Evolutionary conservation across 2,329 filamentous ascomycete species (phyloP).

Genomic region (Chrysosporium keratinophilum): DNA sequence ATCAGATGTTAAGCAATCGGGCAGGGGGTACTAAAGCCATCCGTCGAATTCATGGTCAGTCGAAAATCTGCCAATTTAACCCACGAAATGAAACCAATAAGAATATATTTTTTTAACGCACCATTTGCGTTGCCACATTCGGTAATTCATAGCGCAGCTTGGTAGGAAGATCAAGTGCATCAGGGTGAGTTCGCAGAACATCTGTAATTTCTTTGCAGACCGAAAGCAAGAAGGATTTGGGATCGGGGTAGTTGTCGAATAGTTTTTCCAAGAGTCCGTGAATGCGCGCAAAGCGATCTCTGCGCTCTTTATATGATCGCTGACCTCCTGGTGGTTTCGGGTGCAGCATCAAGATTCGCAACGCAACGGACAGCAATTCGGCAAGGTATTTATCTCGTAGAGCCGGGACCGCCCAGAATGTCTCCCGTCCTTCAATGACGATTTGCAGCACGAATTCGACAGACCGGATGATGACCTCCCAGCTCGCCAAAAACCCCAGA

Average conservation of each 20-base stretch:
- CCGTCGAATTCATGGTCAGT: not conserved
- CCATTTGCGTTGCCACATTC: conserved; percentile 31
- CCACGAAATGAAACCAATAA: not conserved
- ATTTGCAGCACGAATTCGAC: conserved; percentile 34
- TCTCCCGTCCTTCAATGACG: conserved; percentile 30
- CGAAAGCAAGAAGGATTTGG: conserved; percentile 32
- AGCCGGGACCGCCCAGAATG: conserved; percentile 24
- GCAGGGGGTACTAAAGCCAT: conserved; percentile 30
- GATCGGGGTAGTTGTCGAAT: conserved; percentile 33
- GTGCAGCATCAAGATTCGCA: conserved; percentile 33
- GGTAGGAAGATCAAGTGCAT: conserved; percentile 27
- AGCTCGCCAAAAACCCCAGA: conserved; percentile 33
- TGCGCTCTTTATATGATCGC: conserved; percentile 26
- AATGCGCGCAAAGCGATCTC: conserved; percentile 32
- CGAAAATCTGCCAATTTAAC: not conserved
- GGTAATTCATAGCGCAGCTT: conserved; percentile 29
- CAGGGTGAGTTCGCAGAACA: conserved; percentile 28
- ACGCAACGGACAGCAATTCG: conserved; percentile 30
- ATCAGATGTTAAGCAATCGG: conserved; percentile 27
- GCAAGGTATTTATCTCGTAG: conserved; percentile 33
- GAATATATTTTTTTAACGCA: conserved; percentile 17
- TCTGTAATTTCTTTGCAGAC: conserved; percentile 32
- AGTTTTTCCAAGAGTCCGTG: conserved; percentile 31
- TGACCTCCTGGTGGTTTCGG: conserved; percentile 28
- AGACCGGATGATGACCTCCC: conserved; percentile 32